A percentile compares a stretch with the other conserved stretches of the same genome.
Conservation (phyloP, 208 protist species). For the Leishmania mexicana region DNA sequence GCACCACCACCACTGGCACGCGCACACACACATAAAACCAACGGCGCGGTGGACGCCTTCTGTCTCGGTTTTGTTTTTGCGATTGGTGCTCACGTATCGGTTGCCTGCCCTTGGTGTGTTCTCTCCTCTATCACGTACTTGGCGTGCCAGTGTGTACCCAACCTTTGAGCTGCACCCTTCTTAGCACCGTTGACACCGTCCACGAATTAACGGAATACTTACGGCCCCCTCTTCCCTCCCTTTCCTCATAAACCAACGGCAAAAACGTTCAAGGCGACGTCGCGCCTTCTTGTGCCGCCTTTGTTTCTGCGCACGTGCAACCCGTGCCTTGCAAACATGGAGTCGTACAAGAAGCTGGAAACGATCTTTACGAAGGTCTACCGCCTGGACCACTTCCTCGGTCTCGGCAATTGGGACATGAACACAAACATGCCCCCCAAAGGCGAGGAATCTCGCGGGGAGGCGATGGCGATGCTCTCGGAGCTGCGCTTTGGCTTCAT, state of each 20-base stretch:
- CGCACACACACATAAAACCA: not conserved
- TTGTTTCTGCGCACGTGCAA: not conserved
- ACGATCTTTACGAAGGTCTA: constrained; percentile 59
- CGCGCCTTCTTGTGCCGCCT: constrained; percentile 4
- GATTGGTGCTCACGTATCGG: not conserved
- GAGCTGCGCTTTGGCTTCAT: constrained; percentile 50
- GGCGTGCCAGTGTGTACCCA: not conserved
- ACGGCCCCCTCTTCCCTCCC: not conserved
- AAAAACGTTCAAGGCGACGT: constrained; percentile 1
- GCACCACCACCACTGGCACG: not conserved
- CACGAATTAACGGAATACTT: not conserved
- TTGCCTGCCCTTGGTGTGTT: not conserved
- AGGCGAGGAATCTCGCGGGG: constrained; percentile 54
- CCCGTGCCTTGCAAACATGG: constrained; percentile 40
- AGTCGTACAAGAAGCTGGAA: constrained; percentile 74
- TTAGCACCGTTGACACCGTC: not conserved
- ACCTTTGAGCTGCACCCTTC: not conserved
- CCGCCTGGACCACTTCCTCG: constrained; percentile 51
- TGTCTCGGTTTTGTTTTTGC: not conserved
- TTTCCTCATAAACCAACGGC: not conserved
- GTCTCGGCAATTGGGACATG: constrained; percentile 72
- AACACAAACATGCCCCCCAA: constrained; percentile 81
- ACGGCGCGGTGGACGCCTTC: not conserved
- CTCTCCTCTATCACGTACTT: not conserved
- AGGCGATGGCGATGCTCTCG: constrained; percentile 58